Conservation (phyloP, 495 filamentous ascomycete species). For the Pseudoneurospora amorphoporcata region DNA sequence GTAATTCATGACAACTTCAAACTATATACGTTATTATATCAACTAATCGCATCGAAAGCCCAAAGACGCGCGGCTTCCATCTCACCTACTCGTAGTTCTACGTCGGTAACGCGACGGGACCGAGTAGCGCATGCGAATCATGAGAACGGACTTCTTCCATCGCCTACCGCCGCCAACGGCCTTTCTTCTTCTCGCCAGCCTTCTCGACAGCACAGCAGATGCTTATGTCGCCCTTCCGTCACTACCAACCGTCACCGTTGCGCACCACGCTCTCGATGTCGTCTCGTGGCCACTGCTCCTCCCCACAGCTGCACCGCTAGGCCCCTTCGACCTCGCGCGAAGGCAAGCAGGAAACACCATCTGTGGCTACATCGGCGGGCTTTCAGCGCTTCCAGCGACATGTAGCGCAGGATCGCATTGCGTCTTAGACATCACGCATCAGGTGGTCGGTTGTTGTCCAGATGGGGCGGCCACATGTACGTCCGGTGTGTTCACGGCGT, state of each 20-base stretch:
- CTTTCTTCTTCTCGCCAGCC: conserved; percentile 27
- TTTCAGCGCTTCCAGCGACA: conserved; percentile 34
- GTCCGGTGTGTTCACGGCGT: conserved; percentile 37
- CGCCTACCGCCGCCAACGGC: conserved; percentile 32
- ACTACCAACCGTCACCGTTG: conserved; percentile 28
- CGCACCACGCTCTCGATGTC: conserved; percentile 30
- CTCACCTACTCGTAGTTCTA: not conserved
- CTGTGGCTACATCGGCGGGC: conserved; percentile 37
- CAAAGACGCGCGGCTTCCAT: not conserved
- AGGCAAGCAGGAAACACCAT: conserved; percentile 33
- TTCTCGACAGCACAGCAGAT: conserved; percentile 19
- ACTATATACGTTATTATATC: not conserved
- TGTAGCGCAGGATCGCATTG: conserved; percentile 41
- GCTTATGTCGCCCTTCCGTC: conserved; percentile 26
- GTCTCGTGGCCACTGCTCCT: conserved; percentile 27
- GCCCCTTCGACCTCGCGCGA: conserved; percentile 24
- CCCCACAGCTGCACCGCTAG: conserved; percentile 28
- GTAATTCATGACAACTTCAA: not conserved
- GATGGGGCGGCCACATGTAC: conserved; percentile 34
- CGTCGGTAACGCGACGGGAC: not conserved
- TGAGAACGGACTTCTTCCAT: conserved; percentile 28
- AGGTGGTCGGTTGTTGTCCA: conserved; percentile 40
- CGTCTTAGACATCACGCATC: conserved; percentile 32
- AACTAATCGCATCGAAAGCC: not conserved
- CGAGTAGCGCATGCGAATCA: conserved; percentile 3